These are phyloP conservation scores for Fusarium nodosum DNA, from an alignment of 2,329 filamentous ascomycete species.

Conservation along the genomic window DNA sequence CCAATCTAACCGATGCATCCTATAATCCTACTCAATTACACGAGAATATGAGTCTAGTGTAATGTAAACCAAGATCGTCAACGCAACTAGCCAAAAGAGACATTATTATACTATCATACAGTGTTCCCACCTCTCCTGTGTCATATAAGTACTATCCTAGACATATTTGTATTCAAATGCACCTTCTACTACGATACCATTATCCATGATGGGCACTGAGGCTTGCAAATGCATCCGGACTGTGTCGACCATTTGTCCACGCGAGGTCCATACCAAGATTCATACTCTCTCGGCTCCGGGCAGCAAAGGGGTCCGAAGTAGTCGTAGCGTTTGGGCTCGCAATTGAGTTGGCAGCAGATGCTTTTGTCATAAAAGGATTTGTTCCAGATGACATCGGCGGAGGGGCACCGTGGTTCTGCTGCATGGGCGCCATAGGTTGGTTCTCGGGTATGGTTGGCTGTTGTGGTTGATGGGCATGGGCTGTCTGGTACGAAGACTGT, in stretches of 20 bases:
- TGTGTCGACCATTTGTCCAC: conserved; percentile 79
- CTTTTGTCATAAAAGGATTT: conserved; percentile 69
- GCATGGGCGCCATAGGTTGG: conserved; percentile 47
- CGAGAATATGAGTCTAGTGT: neutral
- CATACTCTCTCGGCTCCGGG: conserved; percentile 77
- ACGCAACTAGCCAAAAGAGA: conserved; percentile 36
- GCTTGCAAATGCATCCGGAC: conserved; percentile 83
- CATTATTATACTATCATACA: conserved; percentile 52
- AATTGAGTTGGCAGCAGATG: conserved; percentile 43
- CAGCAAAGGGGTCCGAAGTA: conserved; percentile 60
- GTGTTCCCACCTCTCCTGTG: conserved; percentile 33
- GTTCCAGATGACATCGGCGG: conserved; percentile 60
- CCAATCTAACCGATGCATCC: neutral
- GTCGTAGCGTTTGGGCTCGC: conserved; percentile 41
- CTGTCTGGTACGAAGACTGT: conserved; percentile 35
- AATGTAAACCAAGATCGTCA: conserved; percentile 5
- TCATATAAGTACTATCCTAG: conserved; percentile 45
- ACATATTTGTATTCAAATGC: conserved; percentile 34
- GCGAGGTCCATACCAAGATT: conserved; percentile 73
- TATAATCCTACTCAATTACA: neutral
- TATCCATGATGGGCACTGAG: conserved; percentile 72
- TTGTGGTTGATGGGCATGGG: conserved; percentile 37
- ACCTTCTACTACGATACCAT: conserved; percentile 47
- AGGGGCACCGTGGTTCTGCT: conserved; percentile 50
- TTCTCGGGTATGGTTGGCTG: conserved; percentile 51